Base-by-base conservation (phyloP, 805 yeast genomes). In the Starmerella sirachaensis region DNA sequence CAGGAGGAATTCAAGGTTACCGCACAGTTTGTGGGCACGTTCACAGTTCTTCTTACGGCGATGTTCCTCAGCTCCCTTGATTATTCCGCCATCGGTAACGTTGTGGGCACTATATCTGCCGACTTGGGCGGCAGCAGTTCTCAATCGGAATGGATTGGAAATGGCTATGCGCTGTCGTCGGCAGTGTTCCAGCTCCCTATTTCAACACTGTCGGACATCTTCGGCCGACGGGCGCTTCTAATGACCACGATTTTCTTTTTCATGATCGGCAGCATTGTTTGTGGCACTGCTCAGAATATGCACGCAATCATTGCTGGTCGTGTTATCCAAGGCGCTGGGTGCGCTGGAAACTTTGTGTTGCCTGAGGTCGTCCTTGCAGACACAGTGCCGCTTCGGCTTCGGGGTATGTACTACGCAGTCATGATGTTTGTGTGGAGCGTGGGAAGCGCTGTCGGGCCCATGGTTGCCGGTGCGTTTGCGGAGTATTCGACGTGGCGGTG, bases 291-390 rank as follows among this genome's bases (percentile, higher is more conserved):
- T 0, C 61, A 53, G 9, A 61, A 63, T 22, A 75, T 79, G 74
- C 60, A 66, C 38, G 68, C 70, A 65, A 56, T 80, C 31, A 75
- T 79, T 42, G 83, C 75, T 3, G 86, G 84, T 1, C 65, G 88
- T 50, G 75, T 72, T 6, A 59, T 79, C 16, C 73, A 74, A 37
- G 91, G 91, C 36, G 52, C 74, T 24, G 88, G 86, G 12, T 84
- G 76, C 8, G 78, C 81, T 25, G 80, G 80, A 18, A 66, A 77
- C 33, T 75, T 71, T 48, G 62, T 76, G 1, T 58, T 75, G 55
- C 69, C 67, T 5, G 64, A 69, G 42, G 70, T 77, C 22, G 69
- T 78, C 19, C 60, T 69, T 9, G 65, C 79, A 2, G 82, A 76
- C 48, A 55, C 68, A 4, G 69, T 71, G 3, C 72, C 77, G 1